Evolutionary conservation across 2,329 filamentous ascomycete species (phyloP).

Genomic region (Trichoderma harzianum): DNA sequence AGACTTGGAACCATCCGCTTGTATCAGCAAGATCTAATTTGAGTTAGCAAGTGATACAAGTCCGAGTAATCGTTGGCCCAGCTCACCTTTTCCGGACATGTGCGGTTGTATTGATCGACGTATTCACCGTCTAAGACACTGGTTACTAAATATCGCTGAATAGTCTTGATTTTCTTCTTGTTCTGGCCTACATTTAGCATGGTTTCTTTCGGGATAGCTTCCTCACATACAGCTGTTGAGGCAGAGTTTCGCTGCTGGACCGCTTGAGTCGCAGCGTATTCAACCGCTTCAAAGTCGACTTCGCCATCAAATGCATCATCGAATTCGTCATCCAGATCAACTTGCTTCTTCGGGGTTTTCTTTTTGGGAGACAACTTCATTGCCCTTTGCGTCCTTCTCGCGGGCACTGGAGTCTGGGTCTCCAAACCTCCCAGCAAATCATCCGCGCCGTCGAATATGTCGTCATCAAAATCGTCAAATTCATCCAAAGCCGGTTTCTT

Average conservation of each 20-base stretch:
- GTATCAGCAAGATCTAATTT: slow-evolving; percentile 70
- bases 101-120: slow-evolving; percentile 57
- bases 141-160: slow-evolving; percentile 82
- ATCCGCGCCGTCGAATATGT: slow-evolving; percentile 50
- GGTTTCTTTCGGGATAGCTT: slow-evolving; percentile 25
- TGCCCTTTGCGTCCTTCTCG: slow-evolving; percentile 10
- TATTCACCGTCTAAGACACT: slow-evolving; percentile 70
- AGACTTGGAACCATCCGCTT: slow-evolving; percentile 68
- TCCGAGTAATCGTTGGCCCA: background rate
- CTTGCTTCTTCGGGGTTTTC: slow-evolving; percentile 13
- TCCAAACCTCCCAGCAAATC: slow-evolving; percentile 25
- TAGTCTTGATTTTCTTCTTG: slow-evolving; percentile 65
- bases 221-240: slow-evolving; percentile 38
- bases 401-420: slow-evolving; percentile 20
- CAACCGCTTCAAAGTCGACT: slow-evolving; percentile 73
- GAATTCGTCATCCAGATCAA: slow-evolving; percentile 33
- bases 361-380: background rate
- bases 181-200: slow-evolving; percentile 68
- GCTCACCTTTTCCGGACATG: slow-evolving; percentile 68
- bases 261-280: slow-evolving; percentile 70
- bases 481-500: slow-evolving; percentile 40
- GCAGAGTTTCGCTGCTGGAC: slow-evolving; percentile 30
- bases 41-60: background rate
- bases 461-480: slow-evolving; percentile 65
- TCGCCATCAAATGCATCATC: slow-evolving; percentile 60